phyloP scores from a whole-genome alignment of 129 eudicot genomes.

The Escallonia herrerae region DNA sequence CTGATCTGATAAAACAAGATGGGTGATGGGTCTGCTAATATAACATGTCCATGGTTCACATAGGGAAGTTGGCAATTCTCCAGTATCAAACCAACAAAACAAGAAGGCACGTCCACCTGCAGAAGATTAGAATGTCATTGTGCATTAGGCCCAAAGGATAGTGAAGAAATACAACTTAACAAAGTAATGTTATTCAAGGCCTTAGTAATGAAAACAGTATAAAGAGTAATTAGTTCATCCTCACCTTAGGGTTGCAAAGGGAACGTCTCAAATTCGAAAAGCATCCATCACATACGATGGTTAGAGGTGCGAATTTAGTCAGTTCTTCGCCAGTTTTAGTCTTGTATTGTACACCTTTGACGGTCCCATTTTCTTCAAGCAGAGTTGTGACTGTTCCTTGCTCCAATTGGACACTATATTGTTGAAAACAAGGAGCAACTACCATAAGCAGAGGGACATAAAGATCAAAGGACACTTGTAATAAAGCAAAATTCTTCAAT shows the following conservation, averaged over 20 bases:
- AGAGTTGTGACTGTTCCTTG: constrained; percentile 87
- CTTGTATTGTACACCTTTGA: constrained; percentile 74
- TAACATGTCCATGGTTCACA: constrained; percentile 73
- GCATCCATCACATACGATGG: constrained; percentile 85
- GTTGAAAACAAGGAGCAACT: constrained; percentile 2
- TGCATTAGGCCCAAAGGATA: background rate
- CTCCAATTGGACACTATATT: constrained; percentile 52
- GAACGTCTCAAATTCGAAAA: constrained; percentile 77
- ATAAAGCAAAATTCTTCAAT: too few relatives aligned
- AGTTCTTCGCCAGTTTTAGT: constrained; percentile 47
- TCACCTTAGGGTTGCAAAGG: constrained; percentile 76
- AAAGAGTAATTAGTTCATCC: background rate
- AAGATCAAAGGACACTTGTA: background rate
- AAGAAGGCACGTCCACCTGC: constrained; percentile 77
- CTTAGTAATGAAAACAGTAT: too few relatives aligned
- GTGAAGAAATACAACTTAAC: background rate
- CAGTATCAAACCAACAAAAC: constrained; percentile 70
- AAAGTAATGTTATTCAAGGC: too few relatives aligned
- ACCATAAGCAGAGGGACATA: background rate
- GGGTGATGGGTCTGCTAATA: constrained; percentile 80
- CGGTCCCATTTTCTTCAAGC: constrained; percentile 64
- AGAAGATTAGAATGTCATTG: constrained; percentile 7
- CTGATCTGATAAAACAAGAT: constrained; percentile 77
- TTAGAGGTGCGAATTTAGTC: constrained; percentile 70
- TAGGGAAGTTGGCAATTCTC: constrained; percentile 79